A percentile compares a stretch with the other conserved stretches of the same genome.
Conservation (phyloP, 2,329 filamentous ascomycete species). For the Talaromyces sp. region DNA sequence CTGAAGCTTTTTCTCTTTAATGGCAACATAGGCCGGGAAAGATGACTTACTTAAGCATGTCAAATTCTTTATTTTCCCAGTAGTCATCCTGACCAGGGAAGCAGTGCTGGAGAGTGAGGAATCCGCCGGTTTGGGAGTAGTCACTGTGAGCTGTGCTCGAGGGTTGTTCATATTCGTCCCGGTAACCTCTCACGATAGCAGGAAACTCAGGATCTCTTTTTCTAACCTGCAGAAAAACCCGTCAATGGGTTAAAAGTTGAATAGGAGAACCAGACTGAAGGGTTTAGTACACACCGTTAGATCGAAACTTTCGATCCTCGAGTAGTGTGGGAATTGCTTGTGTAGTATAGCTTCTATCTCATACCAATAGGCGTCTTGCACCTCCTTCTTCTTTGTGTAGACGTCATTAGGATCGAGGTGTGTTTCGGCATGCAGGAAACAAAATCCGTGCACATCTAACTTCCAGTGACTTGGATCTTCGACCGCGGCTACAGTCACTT, state of each 20-base stretch:
- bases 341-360: constrained; percentile 10
- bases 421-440: constrained; percentile 1
- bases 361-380: constrained; percentile 6
- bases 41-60: constrained; percentile 11
- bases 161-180: constrained; percentile 5
- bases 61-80: constrained; percentile 10
- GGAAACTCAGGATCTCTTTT: constrained; percentile 10
- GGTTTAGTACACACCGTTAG: not conserved
- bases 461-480: constrained; percentile 7
- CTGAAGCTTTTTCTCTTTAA: not conserved
- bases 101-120: constrained; percentile 7
- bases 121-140: constrained; percentile 1
- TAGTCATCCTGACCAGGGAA: constrained; percentile 5
- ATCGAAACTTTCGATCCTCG: constrained; percentile 6
- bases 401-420: constrained; percentile 10
- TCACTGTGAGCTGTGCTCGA: constrained; percentile 8
- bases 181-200: constrained; percentile 4
- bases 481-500: not conserved
- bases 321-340: constrained; percentile 7
- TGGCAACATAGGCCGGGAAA: not conserved
- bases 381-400: constrained; percentile 4
- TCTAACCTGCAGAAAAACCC: constrained; percentile 1
- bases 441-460: constrained; percentile 10
- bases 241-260: not conserved
- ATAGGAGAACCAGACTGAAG: not conserved